These are phyloP conservation scores for Aspergillus ruber DNA, from an alignment of 2,329 filamentous ascomycete genomes.

Conservation along the genomic window DNA sequence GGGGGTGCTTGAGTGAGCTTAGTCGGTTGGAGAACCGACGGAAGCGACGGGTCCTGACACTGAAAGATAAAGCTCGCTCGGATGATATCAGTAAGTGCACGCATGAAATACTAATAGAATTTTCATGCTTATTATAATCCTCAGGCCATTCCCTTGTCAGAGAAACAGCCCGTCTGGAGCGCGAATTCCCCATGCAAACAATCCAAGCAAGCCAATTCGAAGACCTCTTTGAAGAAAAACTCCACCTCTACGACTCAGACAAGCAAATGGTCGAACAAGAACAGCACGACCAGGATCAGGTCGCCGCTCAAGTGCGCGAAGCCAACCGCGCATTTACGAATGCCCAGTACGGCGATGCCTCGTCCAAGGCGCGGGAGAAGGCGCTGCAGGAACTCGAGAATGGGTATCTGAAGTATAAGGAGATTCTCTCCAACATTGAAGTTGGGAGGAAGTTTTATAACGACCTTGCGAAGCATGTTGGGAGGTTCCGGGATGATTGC, in stretches of 20 bases:
- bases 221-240: slow-evolving; percentile 74
- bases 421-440: slow-evolving; percentile 86
- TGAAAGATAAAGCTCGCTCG: slow-evolving; percentile 70
- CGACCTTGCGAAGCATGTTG: slow-evolving; percentile 81
- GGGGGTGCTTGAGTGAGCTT: slow-evolving; percentile 78
- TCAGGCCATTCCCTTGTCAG: slow-evolving; percentile 67
- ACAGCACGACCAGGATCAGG: slow-evolving; percentile 65
- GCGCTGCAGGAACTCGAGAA: slow-evolving; percentile 83
- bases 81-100: slow-evolving; percentile 69
- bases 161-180: slow-evolving; percentile 78
- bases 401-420: slow-evolving; percentile 93
- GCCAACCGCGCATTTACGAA: slow-evolving; percentile 72
- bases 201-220: slow-evolving; percentile 90
- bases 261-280: slow-evolving; percentile 65
- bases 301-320: slow-evolving; percentile 62
- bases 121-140: slow-evolving; percentile 1
- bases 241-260: slow-evolving; percentile 76
- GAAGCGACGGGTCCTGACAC: slow-evolving; percentile 67
- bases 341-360: slow-evolving; percentile 62
- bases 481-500: slow-evolving; percentile 74
- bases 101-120: not conserved
- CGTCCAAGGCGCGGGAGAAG: slow-evolving; percentile 69
- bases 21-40: slow-evolving; percentile 74
- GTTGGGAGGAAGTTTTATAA: slow-evolving; percentile 96
- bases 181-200: slow-evolving; percentile 74